Evolutionary conservation across 768 basidiomycete genomes (phyloP).

Genomic region (Plicaturopsis crispa): DNA sequence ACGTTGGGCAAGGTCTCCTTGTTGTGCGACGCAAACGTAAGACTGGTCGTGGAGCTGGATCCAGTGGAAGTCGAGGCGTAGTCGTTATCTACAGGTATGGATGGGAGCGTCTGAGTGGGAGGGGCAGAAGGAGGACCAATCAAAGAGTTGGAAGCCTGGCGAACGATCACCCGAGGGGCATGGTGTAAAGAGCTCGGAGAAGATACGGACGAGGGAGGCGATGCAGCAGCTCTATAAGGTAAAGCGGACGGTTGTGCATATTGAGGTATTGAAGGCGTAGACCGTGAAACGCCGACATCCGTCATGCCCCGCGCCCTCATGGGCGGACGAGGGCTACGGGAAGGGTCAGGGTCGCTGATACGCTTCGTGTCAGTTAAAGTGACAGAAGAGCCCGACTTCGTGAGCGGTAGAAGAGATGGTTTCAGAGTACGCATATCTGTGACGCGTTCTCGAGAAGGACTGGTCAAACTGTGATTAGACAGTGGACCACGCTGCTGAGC

Average conservation of each 20-base stretch:
- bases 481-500: too few relatives aligned
- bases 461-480: too few relatives aligned
- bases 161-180: constrained; percentile 29
- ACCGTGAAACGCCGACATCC: constrained; percentile 24
- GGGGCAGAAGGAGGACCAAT: constrained; percentile 41
- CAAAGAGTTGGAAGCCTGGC: constrained; percentile 36
- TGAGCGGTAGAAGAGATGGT: constrained; percentile 1
- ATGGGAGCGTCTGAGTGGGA: constrained; percentile 38
- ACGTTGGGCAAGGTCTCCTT: constrained; percentile 18
- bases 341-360: constrained; percentile 24
- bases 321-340: constrained; percentile 25
- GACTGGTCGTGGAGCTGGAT: too few relatives aligned
- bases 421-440: too few relatives aligned
- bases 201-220: constrained; percentile 10
- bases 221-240: constrained; percentile 4
- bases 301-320: constrained; percentile 44
- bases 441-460: too few relatives aligned
- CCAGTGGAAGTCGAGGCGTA: too few relatives aligned
- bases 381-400: constrained; percentile 22
- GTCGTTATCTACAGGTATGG: too few relatives aligned
- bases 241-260: neutral
- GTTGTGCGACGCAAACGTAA: too few relatives aligned
- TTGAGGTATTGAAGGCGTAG: constrained; percentile 12
- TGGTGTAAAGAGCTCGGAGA: constrained; percentile 9
- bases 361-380: constrained; percentile 25